phyloP scores from a whole-genome alignment of 371 early-diverging fungal species.

The Mucor plumbeus region DNA sequence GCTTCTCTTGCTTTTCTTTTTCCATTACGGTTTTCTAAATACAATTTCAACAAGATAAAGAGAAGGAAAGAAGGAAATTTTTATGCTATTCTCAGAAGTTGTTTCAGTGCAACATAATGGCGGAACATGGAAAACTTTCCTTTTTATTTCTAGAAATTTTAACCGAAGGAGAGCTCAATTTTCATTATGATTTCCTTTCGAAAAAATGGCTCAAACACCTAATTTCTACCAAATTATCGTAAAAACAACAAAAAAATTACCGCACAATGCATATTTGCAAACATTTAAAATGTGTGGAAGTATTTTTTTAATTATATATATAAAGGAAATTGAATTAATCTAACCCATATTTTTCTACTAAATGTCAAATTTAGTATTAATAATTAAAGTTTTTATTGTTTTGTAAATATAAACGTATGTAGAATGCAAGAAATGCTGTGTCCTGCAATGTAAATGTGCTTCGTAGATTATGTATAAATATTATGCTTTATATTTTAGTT shows the following conservation, averaged over 20 bases:
- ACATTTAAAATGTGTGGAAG: too few relatives aligned
- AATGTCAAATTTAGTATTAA: not conserved
- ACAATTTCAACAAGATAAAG: not conserved
- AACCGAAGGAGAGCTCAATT: too few relatives aligned
- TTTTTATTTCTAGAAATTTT: too few relatives aligned
- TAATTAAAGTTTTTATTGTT: not conserved
- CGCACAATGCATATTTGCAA: too few relatives aligned
- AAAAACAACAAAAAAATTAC: too few relatives aligned
- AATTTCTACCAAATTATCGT: too few relatives aligned
- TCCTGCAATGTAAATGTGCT: not conserved
- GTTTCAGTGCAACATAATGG: not conserved
- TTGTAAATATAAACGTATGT: not conserved
- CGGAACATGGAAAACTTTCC: not conserved
- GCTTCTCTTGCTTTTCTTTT: not conserved
- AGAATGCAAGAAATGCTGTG: not conserved
- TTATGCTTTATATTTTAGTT: not conserved
- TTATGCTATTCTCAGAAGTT: not conserved
- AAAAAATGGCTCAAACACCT: too few relatives aligned
- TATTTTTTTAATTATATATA: too few relatives aligned
- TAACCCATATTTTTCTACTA: not conserved
- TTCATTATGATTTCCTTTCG: too few relatives aligned
- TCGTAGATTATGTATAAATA: not conserved
- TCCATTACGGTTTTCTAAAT: not conserved
- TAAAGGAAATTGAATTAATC: too few relatives aligned
- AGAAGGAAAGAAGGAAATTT: constrained; percentile 1